Percentiles rank a stretch among this genome's conserved stretches.
Conservation (phyloP, 352 stramenopile species). For the Elongisporangium undulatum region DNA sequence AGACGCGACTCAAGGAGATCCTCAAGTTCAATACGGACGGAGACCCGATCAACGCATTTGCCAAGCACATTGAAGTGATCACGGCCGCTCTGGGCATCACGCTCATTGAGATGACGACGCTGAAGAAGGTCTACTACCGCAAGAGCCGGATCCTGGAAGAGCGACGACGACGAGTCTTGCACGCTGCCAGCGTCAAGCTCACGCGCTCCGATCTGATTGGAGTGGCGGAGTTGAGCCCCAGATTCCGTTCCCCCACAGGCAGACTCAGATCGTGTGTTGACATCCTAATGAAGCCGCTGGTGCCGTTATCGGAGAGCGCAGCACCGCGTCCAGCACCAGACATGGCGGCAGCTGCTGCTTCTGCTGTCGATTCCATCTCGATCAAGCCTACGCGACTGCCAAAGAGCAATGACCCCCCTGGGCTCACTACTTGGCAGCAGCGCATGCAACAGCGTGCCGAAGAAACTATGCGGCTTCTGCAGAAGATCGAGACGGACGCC, state of each 20-base stretch:
- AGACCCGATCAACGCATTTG: conserved; percentile 59
- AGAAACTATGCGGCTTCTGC: conserved; percentile 29
- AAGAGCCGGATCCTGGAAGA: conserved; percentile 18
- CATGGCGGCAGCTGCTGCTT: too few relatives aligned
- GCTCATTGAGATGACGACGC: conserved; percentile 46
- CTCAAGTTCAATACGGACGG: conserved; percentile 75
- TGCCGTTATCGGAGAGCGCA: too few relatives aligned
- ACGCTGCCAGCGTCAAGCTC: not conserved
- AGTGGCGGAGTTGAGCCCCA: too few relatives aligned
- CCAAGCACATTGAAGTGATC: conserved; percentile 70
- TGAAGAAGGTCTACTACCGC: conserved; percentile 52
- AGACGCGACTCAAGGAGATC: conserved; percentile 59
- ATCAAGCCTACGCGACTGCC: too few relatives aligned
- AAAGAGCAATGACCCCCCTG: too few relatives aligned
- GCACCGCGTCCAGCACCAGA: too few relatives aligned
- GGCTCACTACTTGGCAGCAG: conserved; percentile 16
- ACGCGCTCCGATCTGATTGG: too few relatives aligned
- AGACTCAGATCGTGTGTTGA: not conserved
- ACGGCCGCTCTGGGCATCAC: conserved; percentile 50
- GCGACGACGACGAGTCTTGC: conserved; percentile 5
- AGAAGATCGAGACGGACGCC: conserved; percentile 35
- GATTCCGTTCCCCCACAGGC: not conserved
- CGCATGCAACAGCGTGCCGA: conserved; percentile 48
- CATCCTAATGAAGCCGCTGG: too few relatives aligned
- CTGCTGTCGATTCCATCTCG: too few relatives aligned